Conservation (phyloP, 306 rosid genomes). For the Myrica gale region DNA sequence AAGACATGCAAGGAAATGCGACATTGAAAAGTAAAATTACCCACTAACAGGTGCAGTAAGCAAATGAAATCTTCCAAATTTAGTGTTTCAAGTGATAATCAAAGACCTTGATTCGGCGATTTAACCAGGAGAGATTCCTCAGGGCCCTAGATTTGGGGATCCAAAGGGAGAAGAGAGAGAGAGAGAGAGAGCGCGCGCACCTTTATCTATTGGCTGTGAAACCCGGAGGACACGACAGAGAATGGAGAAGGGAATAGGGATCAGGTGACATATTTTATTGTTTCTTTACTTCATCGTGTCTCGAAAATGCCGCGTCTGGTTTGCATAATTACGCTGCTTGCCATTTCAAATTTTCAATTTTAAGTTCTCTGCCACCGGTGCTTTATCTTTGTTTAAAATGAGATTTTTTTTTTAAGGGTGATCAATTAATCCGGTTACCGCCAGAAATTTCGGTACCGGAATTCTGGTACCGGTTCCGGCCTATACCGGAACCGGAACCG, state of each 20-base stretch:
- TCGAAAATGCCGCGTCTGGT: conserved; percentile 28
- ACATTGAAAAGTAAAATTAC: conserved; percentile 16
- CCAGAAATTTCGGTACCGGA: too few species aligned
- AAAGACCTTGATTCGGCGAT: conserved; percentile 16
- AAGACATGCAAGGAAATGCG: conserved; percentile 9
- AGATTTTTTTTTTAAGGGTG: too few species aligned
- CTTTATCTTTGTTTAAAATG: too few species aligned
- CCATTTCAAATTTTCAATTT: conserved; percentile 26
- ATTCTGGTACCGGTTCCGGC: too few species aligned
- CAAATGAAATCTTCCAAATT: conserved; percentile 5
- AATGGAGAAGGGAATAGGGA: neutral
- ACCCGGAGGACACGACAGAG: conserved; percentile 46
- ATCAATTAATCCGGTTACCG: too few species aligned
- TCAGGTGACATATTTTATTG: neutral
- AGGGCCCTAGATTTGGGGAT: conserved; percentile 86
- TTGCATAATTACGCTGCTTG: conserved; percentile 26
- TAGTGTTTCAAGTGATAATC: conserved; percentile 13
- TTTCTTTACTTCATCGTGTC: neutral
- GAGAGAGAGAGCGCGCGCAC: conserved; percentile 27
- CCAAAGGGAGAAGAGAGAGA: conserved; percentile 25
- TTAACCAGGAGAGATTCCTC: conserved; percentile 7
- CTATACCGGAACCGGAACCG: too few species aligned
- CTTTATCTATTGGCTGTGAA: conserved; percentile 38
- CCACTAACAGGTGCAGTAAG: conserved; percentile 8
- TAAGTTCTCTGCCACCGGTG: too few species aligned